A percentile compares a stretch with the other conserved stretches of the same genome.
phyloP scores from a whole-genome alignment of 2,329 filamentous ascomycete genomes.

The Trichophyton equinum region DNA sequence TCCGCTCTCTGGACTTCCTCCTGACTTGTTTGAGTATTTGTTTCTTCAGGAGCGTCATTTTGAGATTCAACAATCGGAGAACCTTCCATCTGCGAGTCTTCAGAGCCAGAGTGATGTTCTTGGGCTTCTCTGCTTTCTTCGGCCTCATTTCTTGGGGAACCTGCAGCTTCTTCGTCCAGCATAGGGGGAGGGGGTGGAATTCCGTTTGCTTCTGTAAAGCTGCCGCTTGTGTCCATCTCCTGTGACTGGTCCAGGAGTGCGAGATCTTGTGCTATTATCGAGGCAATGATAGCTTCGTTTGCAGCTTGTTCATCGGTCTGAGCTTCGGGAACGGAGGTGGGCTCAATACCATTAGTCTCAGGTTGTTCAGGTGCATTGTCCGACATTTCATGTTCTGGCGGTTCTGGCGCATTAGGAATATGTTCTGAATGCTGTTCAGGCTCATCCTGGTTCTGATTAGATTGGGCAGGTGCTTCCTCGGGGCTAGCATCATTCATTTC shows the following conservation, averaged over 20 bases:
- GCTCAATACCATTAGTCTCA: neutral
- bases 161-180: neutral
- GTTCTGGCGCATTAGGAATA: neutral
- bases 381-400: neutral
- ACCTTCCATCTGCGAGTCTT: slow-evolving; percentile 2
- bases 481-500: slow-evolving; percentile 8
- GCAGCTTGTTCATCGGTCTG: slow-evolving; percentile 10
- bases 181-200: neutral
- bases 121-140: neutral
- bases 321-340: neutral
- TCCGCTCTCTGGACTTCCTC: neutral
- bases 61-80: slow-evolving; percentile 2
- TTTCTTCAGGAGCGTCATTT: neutral
- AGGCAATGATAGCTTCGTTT: slow-evolving; percentile 21
- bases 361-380: neutral
- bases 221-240: slow-evolving; percentile 1
- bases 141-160: neutral
- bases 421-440: neutral
- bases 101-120: neutral
- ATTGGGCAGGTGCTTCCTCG: neutral
- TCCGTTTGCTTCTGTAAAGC: neutral
- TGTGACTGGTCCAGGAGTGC: slow-evolving; percentile 15
- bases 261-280: slow-evolving; percentile 21
- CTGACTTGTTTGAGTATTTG: neutral
- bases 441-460: neutral